Conservation (phyloP, 148 eudicot species). For the Beta vulgaris region DNA sequence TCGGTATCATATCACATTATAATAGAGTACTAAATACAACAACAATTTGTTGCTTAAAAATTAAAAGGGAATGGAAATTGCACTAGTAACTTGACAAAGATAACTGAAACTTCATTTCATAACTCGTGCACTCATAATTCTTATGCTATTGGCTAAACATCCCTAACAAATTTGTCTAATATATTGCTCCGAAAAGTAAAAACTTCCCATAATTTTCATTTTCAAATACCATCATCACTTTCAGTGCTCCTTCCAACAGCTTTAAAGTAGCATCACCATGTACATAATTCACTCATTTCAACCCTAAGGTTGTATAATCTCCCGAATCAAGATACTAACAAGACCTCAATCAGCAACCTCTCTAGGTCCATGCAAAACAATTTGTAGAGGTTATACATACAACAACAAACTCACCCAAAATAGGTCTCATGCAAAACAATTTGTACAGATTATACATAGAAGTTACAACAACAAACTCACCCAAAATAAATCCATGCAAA, state of each 20-base stretch:
- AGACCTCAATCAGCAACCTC: background rate
- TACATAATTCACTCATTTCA: background rate
- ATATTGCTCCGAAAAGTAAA: background rate
- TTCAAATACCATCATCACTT: background rate
- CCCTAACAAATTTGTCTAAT: background rate
- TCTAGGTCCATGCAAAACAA: slow-evolving; percentile 2
- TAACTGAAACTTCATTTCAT: background rate
- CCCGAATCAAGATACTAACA: background rate
- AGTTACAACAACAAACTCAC: background rate
- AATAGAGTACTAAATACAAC: background rate
- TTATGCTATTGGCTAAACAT: background rate
- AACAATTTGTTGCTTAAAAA: background rate
- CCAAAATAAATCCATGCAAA: background rate
- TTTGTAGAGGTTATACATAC: background rate
- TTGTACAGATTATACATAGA: no score
- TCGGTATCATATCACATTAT: background rate
- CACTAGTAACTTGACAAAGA: background rate
- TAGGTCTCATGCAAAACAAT: background rate
- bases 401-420: background rate
- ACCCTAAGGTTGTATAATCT: background rate
- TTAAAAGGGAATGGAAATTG: background rate
- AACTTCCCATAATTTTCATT: background rate
- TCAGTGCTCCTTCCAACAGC: background rate
- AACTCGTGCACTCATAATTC: background rate
- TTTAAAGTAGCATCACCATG: background rate